Conservation (phyloP, 345 rosid genomes). For the Gossypium arboreum region DNA sequence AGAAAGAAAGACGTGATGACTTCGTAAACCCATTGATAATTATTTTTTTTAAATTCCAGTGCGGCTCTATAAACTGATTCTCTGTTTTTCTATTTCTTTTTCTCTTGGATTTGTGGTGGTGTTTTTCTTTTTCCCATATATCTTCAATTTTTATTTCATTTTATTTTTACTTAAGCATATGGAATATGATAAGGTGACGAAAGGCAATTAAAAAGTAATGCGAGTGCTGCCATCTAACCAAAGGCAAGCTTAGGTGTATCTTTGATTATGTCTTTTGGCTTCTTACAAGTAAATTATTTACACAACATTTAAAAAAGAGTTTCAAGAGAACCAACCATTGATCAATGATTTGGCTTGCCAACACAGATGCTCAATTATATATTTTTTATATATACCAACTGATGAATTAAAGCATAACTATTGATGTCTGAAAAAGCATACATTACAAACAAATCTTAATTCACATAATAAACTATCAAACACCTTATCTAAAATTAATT, state of each 20-base stretch:
- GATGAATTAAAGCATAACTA: background rate
- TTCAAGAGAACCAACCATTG: background rate
- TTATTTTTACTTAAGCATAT: background rate
- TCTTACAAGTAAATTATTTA: slow-evolving; percentile 4
- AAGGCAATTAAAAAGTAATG: background rate
- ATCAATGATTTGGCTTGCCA: slow-evolving; percentile 1
- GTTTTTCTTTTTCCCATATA: no score
- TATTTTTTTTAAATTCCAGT: no score
- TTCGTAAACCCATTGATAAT: no score
- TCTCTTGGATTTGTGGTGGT: no score
- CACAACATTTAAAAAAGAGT: background rate
- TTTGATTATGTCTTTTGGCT: slow-evolving; percentile 1
- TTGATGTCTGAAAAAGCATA: background rate
- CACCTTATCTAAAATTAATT: no score
- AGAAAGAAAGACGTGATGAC: no score
- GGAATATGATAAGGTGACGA: background rate
- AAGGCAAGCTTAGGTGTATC: slow-evolving; percentile 10
- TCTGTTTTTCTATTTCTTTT: no score
- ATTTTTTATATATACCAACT: background rate
- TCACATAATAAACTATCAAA: no score
- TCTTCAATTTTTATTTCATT: no score
- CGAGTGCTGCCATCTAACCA: slow-evolving; percentile 1
- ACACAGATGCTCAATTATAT: background rate
- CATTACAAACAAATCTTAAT: background rate
- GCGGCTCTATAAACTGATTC: no score